phyloP scores from a whole-genome alignment of 75 land plant genomes.

The Azolla pinnata region DNA sequence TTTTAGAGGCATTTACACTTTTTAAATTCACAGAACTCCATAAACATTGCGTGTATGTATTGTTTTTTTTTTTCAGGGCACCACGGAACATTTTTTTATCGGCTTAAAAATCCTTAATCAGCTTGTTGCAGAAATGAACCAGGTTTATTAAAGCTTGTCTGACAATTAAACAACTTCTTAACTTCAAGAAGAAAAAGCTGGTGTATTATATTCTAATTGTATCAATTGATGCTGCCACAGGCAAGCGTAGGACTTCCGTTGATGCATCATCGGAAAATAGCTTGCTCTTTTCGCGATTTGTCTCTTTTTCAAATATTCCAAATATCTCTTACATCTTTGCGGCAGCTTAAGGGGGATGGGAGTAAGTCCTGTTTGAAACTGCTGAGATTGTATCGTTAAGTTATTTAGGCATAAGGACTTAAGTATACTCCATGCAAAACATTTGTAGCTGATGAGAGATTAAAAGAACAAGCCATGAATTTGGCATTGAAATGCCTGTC shows the following conservation, averaged over 20 bases:
- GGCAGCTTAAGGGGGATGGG: slow-evolving; percentile 64
- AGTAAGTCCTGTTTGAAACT: slow-evolving; percentile 18
- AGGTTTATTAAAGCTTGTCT: slow-evolving; percentile 34
- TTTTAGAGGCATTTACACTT: no score
- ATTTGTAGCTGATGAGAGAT: slow-evolving; percentile 30
- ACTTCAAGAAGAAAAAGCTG: not conserved
- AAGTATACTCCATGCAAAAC: no score
- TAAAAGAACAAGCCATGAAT: slow-evolving; percentile 63
- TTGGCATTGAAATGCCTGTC: slow-evolving; percentile 73
- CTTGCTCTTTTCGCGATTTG: slow-evolving; percentile 71
- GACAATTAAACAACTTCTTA: no score
- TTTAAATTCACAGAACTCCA: no score
- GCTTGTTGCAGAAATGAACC: slow-evolving; percentile 92
- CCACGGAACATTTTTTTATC: slow-evolving; percentile 68
- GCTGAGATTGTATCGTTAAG: not conserved
- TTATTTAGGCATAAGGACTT: no score
- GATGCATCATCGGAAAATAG: slow-evolving; percentile 74
- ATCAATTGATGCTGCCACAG: slow-evolving; percentile 29
- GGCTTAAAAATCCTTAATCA: slow-evolving; percentile 90
- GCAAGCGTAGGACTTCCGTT: slow-evolving; percentile 66
- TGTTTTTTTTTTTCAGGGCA: slow-evolving; percentile 33
- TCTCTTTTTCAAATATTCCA: slow-evolving; percentile 73
- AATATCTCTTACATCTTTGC: slow-evolving; percentile 72
- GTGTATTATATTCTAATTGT: not conserved
- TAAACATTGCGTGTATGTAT: no score